Evolutionary conservation across 2,329 filamentous ascomycete species (phyloP), one percentile per base, ranked within the genome.

Genomic region (Clarireedia paspali): DNA sequence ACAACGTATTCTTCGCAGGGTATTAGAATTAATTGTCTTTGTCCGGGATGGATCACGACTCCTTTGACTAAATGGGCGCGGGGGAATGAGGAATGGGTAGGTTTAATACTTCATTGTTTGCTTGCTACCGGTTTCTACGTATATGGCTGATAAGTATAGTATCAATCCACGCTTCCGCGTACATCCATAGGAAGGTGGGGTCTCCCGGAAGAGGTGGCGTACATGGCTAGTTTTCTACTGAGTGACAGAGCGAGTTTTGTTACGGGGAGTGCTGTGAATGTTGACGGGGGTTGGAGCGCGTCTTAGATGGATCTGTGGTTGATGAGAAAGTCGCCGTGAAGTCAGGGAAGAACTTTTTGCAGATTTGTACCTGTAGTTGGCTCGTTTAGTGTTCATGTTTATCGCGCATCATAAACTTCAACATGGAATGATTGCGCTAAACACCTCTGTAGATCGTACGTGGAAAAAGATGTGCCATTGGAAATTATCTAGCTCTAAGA

Each of bases 1-100:
- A 62, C 62, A 17, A 70, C 72, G 39, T 61, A 62, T 36, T 64
- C 49, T 6, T 9, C 24, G 3, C 34, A 63, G 10, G 60, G 62
- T 1, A 62, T 64, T 12, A 49, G 62, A 10, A 45, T 63, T 17
- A 66, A 66, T 40, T 62, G 58, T 53, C 47, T 66, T 7, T 62
- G 59, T 47, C 63, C 64, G 24, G 64, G 63, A 24, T 66, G 60
- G 58, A 63, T 63, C 14, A 40, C 49, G 7, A 64, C 62, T 6
- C 50, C n/a, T 5, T 60, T 63, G 50, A 59, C 44, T 14, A 30
- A 53, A 15, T 1, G 1, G 2, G 20, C 59, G 10, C 39, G 39
- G 42, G 53, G 56, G 12, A 40, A 20, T 2, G 14, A 53, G 4
- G 52, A 34, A 10, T 20, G 15, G 6, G 62, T 61, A 50, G 55